phyloP scores from a whole-genome alignment of 2,329 filamentous ascomycete species.

The Penicillium sclerotigenum region DNA sequence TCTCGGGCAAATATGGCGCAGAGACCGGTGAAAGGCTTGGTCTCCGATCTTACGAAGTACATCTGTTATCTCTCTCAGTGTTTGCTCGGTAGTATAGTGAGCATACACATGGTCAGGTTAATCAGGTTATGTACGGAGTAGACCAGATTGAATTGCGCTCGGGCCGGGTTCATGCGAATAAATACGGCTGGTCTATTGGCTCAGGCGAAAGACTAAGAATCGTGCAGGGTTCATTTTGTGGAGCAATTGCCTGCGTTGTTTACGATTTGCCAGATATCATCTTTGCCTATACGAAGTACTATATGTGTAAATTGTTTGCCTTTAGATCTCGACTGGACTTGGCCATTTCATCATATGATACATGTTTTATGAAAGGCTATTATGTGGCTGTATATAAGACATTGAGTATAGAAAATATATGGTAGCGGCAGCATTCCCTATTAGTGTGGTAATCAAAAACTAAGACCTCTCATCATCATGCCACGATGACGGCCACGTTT shows the following conservation, averaged over 20 bases:
- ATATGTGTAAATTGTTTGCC: not conserved
- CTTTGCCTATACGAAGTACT: not conserved
- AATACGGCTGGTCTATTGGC: not conserved
- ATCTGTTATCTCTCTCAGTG: not conserved
- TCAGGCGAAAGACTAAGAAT: not conserved
- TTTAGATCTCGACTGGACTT: not conserved
- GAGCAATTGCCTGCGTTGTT: constrained; percentile 5
- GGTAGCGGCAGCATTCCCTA: not conserved
- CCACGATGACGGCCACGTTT: constrained; percentile 8
- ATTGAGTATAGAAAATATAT: not conserved
- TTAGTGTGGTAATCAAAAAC: not conserved
- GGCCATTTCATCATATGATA: not conserved
- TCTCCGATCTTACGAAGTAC: constrained; percentile 13
- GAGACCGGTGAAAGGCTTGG: not conserved
- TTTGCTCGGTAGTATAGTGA: not conserved
- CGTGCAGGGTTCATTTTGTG: constrained; percentile 2
- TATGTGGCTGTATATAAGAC: not conserved
- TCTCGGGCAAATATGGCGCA: not conserved
- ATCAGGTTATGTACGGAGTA: not conserved
- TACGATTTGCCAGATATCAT: not conserved
- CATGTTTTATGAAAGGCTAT: not conserved
- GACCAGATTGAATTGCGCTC: constrained; percentile 4
- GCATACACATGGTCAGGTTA: not conserved
- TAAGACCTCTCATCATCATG: not conserved
- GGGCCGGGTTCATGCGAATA: constrained; percentile 10